Percentiles rank a stretch among this genome's conserved stretches.
Conservation (phyloP, 768 basidiomycete genomes). For the Leccinum sublutescens region DNA sequence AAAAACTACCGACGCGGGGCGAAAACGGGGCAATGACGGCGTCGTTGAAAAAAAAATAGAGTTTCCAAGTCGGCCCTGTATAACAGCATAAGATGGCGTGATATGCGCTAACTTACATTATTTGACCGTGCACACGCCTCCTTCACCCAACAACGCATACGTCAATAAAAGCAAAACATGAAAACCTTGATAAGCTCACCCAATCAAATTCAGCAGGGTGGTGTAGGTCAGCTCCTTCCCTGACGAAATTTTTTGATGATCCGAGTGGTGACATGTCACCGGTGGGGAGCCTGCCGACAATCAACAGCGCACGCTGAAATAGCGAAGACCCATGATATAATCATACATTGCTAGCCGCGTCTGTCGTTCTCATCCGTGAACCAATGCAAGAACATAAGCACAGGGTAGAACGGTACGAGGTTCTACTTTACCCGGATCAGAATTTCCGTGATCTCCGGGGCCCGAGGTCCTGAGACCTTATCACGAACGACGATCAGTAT, state of each 20-base stretch:
- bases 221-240: not conserved
- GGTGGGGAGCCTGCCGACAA: not conserved
- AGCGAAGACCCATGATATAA: not conserved
- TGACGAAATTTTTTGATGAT: not conserved
- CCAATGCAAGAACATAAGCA: not conserved
- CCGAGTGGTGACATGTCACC: not conserved
- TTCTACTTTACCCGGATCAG: not conserved
- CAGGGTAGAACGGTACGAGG: not conserved
- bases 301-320: not conserved
- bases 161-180: not conserved
- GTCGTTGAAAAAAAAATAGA: not conserved
- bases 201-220: not conserved
- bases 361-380: not conserved
- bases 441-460: not conserved
- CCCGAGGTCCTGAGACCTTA: not conserved
- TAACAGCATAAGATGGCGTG: not conserved
- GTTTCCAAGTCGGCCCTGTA: not conserved
- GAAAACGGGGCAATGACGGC: not conserved
- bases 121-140: slow-evolving; percentile 11
- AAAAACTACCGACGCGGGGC: too few relatives aligned
- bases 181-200: slow-evolving; percentile 1
- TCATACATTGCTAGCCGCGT: not conserved
- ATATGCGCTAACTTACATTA: not conserved
- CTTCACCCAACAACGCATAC: not conserved
- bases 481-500: not conserved